phyloP scores from a whole-genome alignment of 129 eudicot species.

The Erigeron canadensis region DNA sequence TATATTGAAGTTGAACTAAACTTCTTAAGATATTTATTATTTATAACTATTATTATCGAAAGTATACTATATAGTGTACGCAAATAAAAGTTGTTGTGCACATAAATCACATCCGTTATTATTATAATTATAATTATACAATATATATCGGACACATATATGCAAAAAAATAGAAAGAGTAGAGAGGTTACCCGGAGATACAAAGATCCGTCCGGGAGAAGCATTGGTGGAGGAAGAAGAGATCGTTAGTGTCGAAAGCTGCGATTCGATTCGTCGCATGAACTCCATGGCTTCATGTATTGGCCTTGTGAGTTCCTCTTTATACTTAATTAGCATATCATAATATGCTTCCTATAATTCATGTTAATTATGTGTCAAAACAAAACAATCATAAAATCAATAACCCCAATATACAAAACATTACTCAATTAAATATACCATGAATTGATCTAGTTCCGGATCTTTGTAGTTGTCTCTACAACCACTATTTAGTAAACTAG shows the following conservation, averaged over 20 bases:
- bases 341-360: constrained; percentile 75
- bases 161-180: background rate
- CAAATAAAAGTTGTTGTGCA: too few relatives aligned
- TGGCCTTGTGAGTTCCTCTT: constrained; percentile 87
- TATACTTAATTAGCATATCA: constrained; percentile 86
- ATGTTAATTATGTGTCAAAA: too few relatives aligned
- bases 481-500: constrained; percentile 28
- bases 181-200: constrained; percentile 44
- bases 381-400: background rate
- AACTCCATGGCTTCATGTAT: constrained; percentile 94
- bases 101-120: too few relatives aligned
- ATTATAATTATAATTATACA: background rate
- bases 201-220: constrained; percentile 54
- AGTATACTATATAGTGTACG: too few relatives aligned
- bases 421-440: constrained; percentile 40
- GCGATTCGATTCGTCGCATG: constrained; percentile 83
- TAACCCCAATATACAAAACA: background rate
- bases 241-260: constrained; percentile 58
- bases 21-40: too few relatives aligned
- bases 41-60: too few relatives aligned
- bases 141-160: background rate
- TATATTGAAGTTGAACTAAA: too few relatives aligned
- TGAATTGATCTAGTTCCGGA: constrained; percentile 94
- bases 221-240: constrained; percentile 35
- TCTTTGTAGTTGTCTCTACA: constrained; percentile 58